Conservation (phyloP, 441 rosid species). For the Populus tomentosa region DNA sequence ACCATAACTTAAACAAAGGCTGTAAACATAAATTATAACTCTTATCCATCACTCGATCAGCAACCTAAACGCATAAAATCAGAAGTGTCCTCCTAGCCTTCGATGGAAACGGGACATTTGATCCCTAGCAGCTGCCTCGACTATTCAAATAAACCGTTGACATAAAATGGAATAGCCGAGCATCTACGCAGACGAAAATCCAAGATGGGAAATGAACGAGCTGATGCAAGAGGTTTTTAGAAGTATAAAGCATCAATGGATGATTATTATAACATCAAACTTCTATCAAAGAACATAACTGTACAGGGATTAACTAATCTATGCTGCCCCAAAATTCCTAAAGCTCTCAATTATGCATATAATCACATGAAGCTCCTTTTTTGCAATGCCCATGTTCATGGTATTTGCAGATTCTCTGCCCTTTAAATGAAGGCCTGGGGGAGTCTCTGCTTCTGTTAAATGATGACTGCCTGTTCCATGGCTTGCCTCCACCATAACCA, state of each 20-base stretch:
- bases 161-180: not conserved
- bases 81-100: not conserved
- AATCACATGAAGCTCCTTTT: constrained; percentile 82
- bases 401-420: constrained; percentile 70
- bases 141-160: not conserved
- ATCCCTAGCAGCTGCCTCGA: not conserved
- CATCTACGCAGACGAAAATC: not conserved
- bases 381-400: constrained; percentile 73
- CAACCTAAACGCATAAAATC: not conserved
- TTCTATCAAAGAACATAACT: constrained; percentile 27
- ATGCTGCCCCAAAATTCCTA: constrained; percentile 19
- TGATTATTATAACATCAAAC: not conserved
- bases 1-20: not conserved
- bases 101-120: not conserved
- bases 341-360: constrained; percentile 49
- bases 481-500: constrained; percentile 40
- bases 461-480: constrained; percentile 69
- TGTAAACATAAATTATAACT: not conserved
- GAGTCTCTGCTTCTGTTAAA: constrained; percentile 44
- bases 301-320: constrained; percentile 36
- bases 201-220: not conserved
- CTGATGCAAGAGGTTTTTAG: constrained; percentile 17
- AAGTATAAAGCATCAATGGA: constrained; percentile 13
- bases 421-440: constrained; percentile 43
- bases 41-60: not conserved